A percentile compares a stretch with the other conserved stretches of the same genome.
Conservation (phyloP, 1,284 basidiomycete species). For the Takashimella koratensis region DNA sequence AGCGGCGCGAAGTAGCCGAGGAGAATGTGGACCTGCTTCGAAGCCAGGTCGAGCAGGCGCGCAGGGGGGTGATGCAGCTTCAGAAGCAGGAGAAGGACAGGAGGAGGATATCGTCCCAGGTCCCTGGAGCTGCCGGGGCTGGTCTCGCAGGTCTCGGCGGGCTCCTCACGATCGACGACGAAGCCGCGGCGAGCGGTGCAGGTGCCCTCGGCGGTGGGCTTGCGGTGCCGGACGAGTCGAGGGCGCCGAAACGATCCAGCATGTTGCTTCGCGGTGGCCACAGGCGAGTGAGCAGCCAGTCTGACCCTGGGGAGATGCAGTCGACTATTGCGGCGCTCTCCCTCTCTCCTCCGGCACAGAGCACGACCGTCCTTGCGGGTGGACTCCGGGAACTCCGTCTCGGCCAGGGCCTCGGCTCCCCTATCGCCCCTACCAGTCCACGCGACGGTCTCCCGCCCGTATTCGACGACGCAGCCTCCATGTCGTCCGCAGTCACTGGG, state of each 20-base stretch:
- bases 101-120: constrained; percentile 53
- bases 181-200: background rate
- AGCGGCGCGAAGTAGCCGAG: constrained; percentile 68
- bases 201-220: constrained; percentile 8
- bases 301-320: constrained; percentile 11
- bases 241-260: constrained; percentile 10
- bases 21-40: constrained; percentile 68
- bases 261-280: constrained; percentile 15
- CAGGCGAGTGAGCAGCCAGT: constrained; percentile 19
- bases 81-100: constrained; percentile 65
- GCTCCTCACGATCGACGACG: background rate
- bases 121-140: too few relatives aligned
- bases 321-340: constrained; percentile 1
- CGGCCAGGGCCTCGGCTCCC: constrained; percentile 6
- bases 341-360: background rate
- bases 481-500: background rate
- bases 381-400: constrained; percentile 42
- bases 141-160: too few relatives aligned
- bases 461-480: background rate
- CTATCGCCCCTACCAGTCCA: constrained; percentile 1
- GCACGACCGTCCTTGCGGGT: constrained; percentile 2
- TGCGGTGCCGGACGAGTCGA: constrained; percentile 1
- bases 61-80: constrained; percentile 83
- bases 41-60: constrained; percentile 83
- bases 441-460: background rate